Percentiles rank a stretch among this genome's conserved stretches.
Conservation (phyloP, 2,329 filamentous ascomycete genomes). For the Claviceps monticola region DNA sequence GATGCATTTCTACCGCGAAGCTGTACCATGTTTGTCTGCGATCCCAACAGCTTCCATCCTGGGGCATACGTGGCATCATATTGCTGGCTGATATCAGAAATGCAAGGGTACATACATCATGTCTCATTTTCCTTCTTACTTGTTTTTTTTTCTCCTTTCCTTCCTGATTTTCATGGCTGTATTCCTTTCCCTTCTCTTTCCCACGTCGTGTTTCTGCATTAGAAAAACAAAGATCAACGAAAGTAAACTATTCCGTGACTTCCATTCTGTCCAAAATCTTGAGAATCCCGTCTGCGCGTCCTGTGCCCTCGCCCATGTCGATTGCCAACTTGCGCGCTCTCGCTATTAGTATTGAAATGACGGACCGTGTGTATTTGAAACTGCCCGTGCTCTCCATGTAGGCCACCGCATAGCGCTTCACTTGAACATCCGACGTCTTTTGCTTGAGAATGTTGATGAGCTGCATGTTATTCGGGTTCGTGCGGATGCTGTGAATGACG, state of each 20-base stretch:
- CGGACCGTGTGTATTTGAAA: constrained; percentile 70
- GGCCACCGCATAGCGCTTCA: constrained; percentile 78
- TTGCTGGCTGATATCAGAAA: too few relatives aligned
- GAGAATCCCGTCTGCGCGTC: constrained; percentile 42
- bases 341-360: constrained; percentile 48
- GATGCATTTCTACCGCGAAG: too few relatives aligned
- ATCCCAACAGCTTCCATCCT: too few relatives aligned
- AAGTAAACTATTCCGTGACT: constrained; percentile 7
- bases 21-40: too few relatives aligned
- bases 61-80: too few relatives aligned
- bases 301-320: constrained; percentile 47
- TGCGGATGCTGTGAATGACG: constrained; percentile 82
- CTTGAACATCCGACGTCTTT: constrained; percentile 71
- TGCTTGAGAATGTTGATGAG: constrained; percentile 88
- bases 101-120: too few relatives aligned
- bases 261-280: constrained; percentile 57
- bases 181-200: not conserved
- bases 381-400: constrained; percentile 88
- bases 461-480: constrained; percentile 59
- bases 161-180: not conserved
- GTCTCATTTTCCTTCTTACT: not conserved
- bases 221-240: not conserved
- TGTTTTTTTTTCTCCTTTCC: not conserved
- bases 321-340: constrained; percentile 50
- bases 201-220: not conserved